Base-by-base conservation (phyloP, 257 asterid species). In the Primulina tabacum region DNA sequence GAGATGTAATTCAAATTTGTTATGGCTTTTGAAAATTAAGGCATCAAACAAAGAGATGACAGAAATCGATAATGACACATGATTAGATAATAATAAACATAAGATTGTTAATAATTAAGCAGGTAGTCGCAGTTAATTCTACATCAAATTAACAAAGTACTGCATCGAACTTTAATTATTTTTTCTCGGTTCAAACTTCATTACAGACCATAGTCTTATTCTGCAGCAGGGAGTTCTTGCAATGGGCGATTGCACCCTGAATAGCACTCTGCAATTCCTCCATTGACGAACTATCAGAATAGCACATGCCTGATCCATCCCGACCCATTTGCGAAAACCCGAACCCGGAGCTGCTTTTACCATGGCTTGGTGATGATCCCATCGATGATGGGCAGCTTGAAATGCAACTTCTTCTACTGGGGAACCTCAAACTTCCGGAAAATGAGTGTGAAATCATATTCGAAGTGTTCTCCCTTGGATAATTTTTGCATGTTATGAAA, bases 321-420 rank as follows among this genome's bases (percentile, higher is more conserved):
- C 82, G 78, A 32, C 71, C 82, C 80, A 29, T 64, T 37, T 77
- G 76, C 1, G 80, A 40, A 11, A 9, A 56, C 32, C 26, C 65
- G 30, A 14, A 55, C 67, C 83, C 87, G 40, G 29, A 28, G 29
- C 29, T 28, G 29, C 61, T 76, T 6, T 68, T 75, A 20, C 79
- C 76, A 60, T 87, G 97, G 69, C 79, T 84, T 0, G 98, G 98
- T 0, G 98, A 89, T 4, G 98, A 88, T 73, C 83, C 76, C 87
- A 88, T 90, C 50, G 97, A 90, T 30, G 96, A 85, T 0, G 98
- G 97, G 71, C 98, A 92, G 82, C 98, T 92, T 21, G 96, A 77
- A 0, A 80, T 78, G 62, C 75, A 78, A 65, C 84, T 85, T 57
- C 85, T 86, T 30, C 82, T 73, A 33, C 85, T 80, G 12, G 92